These are phyloP conservation scores for Calonectria pteridis DNA, from an alignment of 2,329 filamentous ascomycete species.

Conservation along the genomic window DNA sequence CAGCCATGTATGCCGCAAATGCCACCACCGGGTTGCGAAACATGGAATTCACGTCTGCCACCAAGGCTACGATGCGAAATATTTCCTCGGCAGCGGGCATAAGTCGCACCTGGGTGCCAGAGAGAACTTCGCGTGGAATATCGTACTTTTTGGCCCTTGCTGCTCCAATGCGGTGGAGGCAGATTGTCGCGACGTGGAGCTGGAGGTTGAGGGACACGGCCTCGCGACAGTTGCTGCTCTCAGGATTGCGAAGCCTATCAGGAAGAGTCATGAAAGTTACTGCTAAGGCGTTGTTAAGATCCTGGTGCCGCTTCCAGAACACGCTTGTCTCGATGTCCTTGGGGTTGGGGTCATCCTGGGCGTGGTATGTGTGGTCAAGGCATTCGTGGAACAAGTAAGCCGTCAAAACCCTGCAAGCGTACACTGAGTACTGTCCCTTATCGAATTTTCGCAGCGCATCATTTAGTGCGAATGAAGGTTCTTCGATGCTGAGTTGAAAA, in stretches of 20 bases:
- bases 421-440: constrained; percentile 67
- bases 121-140: constrained; percentile 8
- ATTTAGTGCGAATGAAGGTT: constrained; percentile 70
- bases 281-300: constrained; percentile 81
- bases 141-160: constrained; percentile 69
- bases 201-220: constrained; percentile 86
- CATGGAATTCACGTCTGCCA: constrained; percentile 48
- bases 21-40: constrained; percentile 78
- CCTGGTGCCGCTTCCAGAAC: constrained; percentile 86
- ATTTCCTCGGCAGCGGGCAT: constrained; percentile 85
- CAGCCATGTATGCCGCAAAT: constrained; percentile 79
- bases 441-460: constrained; percentile 68
- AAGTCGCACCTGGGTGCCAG: constrained; percentile 73
- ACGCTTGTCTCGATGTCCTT: constrained; percentile 47
- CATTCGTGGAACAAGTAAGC: constrained; percentile 84
- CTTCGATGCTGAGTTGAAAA: constrained; percentile 73
- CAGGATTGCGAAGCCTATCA: constrained; percentile 75
- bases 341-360: constrained; percentile 72
- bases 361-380: constrained; percentile 76
- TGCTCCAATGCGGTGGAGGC: constrained; percentile 85
- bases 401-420: constrained; percentile 77
- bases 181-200: constrained; percentile 86
- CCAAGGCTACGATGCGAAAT: constrained; percentile 76
- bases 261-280: constrained; percentile 82
- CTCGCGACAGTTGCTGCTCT: constrained; percentile 73